These are phyloP conservation scores for Taphrina deformans DNA, from an alignment of 1,139 yeast genomes.

Conservation along the genomic window DNA sequence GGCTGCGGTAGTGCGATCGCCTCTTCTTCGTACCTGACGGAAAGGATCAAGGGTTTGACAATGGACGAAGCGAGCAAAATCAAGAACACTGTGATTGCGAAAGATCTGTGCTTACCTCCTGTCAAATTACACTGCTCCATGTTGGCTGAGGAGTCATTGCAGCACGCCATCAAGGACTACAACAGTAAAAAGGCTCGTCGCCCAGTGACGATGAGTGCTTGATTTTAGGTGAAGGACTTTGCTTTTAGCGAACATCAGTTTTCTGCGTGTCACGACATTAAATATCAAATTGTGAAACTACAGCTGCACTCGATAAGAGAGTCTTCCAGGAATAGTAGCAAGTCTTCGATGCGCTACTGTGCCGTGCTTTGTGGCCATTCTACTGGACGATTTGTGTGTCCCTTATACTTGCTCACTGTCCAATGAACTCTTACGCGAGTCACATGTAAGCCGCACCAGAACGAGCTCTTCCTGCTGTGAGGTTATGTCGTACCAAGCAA, in stretches of 20 bases:
- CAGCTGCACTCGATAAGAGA: no score
- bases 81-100: constrained; percentile 88
- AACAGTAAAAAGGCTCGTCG: constrained; percentile 57
- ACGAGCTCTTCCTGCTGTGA: no score
- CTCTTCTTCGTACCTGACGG: constrained; percentile 90
- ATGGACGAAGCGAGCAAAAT: constrained; percentile 89
- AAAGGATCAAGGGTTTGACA: constrained; percentile 90
- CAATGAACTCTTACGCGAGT: no score
- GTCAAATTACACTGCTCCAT: constrained; percentile 96
- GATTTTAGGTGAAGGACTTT: not conserved
- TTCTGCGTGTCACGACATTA: no score
- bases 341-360: no score
- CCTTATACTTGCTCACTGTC: no score
- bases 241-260: not conserved
- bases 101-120: constrained; percentile 91
- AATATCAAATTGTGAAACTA: no score
- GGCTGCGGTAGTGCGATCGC: constrained; percentile 99
- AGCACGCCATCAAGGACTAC: constrained; percentile 95
- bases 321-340: no score
- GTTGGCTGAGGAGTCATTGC: constrained; percentile 98
- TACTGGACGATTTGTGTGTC: no score
- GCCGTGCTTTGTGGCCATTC: no score
- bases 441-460: no score
- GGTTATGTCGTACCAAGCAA: no score
- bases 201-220: constrained; percentile 25